Percentiles rank a stretch among this genome's conserved stretches.
These are phyloP conservation scores for Triticum aestivum DNA, from an alignment of 176 grass and related monocot species.

Conservation along the genomic window DNA sequence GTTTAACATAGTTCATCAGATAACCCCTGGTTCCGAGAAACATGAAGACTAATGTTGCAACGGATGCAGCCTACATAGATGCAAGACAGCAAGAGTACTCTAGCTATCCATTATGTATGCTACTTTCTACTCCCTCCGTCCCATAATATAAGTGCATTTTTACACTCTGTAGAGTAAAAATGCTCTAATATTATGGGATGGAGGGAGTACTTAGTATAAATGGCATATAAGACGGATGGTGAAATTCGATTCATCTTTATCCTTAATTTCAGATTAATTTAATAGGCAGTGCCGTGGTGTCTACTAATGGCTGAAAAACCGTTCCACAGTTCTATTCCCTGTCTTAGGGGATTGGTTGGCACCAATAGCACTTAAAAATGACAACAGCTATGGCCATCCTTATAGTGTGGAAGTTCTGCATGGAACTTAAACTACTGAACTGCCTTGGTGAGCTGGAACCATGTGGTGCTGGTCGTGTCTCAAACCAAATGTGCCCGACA, in stretches of 20 bases:
- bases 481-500: background rate
- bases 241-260: background rate
- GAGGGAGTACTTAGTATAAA: background rate
- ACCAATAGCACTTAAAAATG: slow-evolving; percentile 21
- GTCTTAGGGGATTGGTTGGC: background rate
- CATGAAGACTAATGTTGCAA: background rate
- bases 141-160: too few relatives aligned
- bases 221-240: background rate
- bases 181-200: too few relatives aligned
- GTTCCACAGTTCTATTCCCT: background rate
- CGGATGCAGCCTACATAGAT: background rate
- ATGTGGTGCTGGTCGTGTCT: background rate
- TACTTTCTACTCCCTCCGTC: too few relatives aligned
- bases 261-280: slow-evolving; percentile 4
- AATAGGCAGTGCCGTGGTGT: background rate
- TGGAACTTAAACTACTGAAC: background rate
- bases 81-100: background rate
- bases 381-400: slow-evolving; percentile 4
- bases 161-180: too few relatives aligned
- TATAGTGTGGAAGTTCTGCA: background rate
- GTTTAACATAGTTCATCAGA: too few relatives aligned
- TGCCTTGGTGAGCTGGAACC: background rate
- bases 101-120: background rate
- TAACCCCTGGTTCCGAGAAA: background rate
- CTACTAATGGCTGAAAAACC: slow-evolving; percentile 5